Conservation (phyloP, 2,329 filamentous ascomycete species). For the Aulographum hederae region DNA sequence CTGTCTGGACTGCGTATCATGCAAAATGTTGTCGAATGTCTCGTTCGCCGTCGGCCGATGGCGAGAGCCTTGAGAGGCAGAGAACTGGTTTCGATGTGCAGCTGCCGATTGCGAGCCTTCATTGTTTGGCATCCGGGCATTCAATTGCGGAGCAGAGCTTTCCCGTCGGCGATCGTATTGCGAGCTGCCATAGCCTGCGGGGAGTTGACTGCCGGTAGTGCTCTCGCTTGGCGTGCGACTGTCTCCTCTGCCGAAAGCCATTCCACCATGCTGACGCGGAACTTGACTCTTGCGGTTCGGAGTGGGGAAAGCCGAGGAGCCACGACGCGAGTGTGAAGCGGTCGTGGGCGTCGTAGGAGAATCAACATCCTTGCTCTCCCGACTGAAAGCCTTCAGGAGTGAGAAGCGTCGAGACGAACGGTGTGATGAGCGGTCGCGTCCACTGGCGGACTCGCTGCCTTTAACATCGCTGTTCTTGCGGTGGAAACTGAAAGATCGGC, state of each 20-base stretch:
- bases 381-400: conserved; percentile 29
- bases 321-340: too few species aligned
- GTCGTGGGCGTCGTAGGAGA: conserved; percentile 13
- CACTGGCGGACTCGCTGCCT: conserved; percentile 9
- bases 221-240: conserved; percentile 3
- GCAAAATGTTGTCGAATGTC: conserved; percentile 17
- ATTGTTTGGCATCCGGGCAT: background rate
- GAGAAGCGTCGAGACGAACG: conserved; percentile 30
- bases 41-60: conserved; percentile 8
- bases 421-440: conserved; percentile 14
- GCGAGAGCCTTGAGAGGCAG: conserved; percentile 10
- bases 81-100: conserved; percentile 3
- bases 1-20: conserved; percentile 10
- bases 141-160: too few species aligned
- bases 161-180: conserved; percentile 11
- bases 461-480: conserved; percentile 26
- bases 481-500: conserved; percentile 29
- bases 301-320: conserved; percentile 11
- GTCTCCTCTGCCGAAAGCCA: conserved; percentile 20
- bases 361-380: conserved; percentile 12
- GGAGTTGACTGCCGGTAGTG: conserved; percentile 10
- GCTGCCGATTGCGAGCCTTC: background rate
- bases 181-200: conserved; percentile 22
- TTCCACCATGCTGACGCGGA: conserved; percentile 5
- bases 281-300: conserved; percentile 2